A percentile compares a stretch with the other conserved stretches of the same genome.
Conservation (phyloP, 345 rosid genomes). For the rapeseed (Brassica napus) region DNA sequence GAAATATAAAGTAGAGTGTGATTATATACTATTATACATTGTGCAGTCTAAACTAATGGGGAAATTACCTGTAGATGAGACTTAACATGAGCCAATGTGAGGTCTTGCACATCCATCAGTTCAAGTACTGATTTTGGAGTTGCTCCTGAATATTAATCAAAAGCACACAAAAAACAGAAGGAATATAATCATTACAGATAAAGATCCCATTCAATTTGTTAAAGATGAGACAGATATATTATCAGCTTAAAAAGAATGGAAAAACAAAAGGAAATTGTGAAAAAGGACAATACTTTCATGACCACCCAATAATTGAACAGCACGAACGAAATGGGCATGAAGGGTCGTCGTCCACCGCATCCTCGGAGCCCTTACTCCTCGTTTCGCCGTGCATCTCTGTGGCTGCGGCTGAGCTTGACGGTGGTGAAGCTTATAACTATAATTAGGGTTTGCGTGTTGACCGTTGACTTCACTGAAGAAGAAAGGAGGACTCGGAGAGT, state of each 20-base stretch:
- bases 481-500: conserved; percentile 32
- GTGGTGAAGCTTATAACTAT: conserved; percentile 21
- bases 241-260: neutral
- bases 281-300: conserved; percentile 76
- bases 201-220: neutral
- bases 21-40: neutral
- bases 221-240: neutral
- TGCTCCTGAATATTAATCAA: conserved; percentile 57
- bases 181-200: neutral
- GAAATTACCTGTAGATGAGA: conserved; percentile 84
- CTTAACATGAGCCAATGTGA: conserved; percentile 97
- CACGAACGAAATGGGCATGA: conserved; percentile 97
- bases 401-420: conserved; percentile 34
- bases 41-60: neutral
- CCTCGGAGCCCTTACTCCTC: conserved; percentile 79
- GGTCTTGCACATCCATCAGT: conserved; percentile 99
- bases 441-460: conserved; percentile 41
- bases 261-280: conserved; percentile 8
- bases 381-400: conserved; percentile 50
- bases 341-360: conserved; percentile 98
- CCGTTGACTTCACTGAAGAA: conserved; percentile 35
- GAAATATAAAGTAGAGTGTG: neutral
- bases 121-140: conserved; percentile 98
- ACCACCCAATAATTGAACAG: conserved; percentile 98
- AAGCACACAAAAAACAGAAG: conserved; percentile 20